Percentiles rank a stretch among this genome's conserved stretches.
Evolutionary conservation across 1,284 basidiomycete species (phyloP).

Genomic region (Rhodotorula sp.): DNA sequence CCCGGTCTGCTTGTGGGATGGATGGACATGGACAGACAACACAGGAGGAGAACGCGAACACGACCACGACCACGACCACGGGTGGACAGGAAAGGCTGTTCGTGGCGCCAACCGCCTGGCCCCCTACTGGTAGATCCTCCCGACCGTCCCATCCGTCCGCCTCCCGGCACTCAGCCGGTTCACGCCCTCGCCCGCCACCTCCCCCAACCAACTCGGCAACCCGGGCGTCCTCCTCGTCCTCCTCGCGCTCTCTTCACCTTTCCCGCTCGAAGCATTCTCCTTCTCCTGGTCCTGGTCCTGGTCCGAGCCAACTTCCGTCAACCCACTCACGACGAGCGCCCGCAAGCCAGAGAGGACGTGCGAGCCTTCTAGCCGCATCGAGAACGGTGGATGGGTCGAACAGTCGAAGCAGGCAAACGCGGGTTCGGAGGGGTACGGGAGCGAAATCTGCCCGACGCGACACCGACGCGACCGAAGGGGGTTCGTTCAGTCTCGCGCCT

Average conservation of each 20-base stretch:
- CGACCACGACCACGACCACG: too few species aligned
- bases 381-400: not conserved
- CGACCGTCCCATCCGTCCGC: conserved; percentile 2
- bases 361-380: conserved; percentile 13
- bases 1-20: too few species aligned
- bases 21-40: not conserved
- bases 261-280: too few species aligned
- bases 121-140: not conserved
- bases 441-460: conserved; percentile 10
- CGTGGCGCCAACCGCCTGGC: too few species aligned
- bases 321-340: not conserved
- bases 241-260: not conserved
- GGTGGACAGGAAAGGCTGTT: too few species aligned
- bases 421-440: conserved; percentile 6
- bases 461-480: too few species aligned
- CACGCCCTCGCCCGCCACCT: conserved; percentile 3
- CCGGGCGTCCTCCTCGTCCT: conserved; percentile 1
- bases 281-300: too few species aligned
- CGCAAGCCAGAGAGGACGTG: conserved; percentile 13
- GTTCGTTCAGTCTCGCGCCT: not conserved
- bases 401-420: not conserved
- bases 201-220: conserved; percentile 11
- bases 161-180: conserved; percentile 6
- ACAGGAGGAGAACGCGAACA: too few species aligned
- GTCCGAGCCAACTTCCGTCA: not conserved